A percentile compares a stretch with the other conserved stretches of the same genome.
These are phyloP conservation scores for Emmonsia crescens DNA, from an alignment of 2,329 filamentous ascomycete genomes.

Conservation along the genomic window DNA sequence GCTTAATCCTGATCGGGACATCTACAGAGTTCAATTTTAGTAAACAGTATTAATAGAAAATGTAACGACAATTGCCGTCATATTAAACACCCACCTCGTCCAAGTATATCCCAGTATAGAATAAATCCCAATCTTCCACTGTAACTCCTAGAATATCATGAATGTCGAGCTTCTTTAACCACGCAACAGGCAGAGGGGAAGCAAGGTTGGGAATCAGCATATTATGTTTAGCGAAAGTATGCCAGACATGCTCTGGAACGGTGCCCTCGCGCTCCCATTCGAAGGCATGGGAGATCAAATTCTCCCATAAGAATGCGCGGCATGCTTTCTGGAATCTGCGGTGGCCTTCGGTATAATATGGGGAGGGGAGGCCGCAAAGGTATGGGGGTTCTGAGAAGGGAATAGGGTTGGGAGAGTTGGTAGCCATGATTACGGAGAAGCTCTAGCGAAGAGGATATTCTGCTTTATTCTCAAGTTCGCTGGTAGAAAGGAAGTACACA, in stretches of 20 bases:
- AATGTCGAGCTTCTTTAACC: conserved; percentile 56
- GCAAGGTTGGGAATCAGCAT: conserved; percentile 63
- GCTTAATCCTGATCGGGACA: conserved; percentile 52
- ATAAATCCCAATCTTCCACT: conserved; percentile 63
- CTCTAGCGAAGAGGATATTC: neutral
- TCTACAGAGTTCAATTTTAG: conserved; percentile 28
- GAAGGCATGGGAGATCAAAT: conserved; percentile 51
- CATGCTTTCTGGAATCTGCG: conserved; percentile 56
- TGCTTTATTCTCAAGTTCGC: conserved; percentile 19
- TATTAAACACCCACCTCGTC: conserved; percentile 44
- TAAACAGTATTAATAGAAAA: conserved; percentile 37
- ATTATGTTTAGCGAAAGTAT: conserved; percentile 52
- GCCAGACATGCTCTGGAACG: conserved; percentile 54
- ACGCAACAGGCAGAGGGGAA: conserved; percentile 55
- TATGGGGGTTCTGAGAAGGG: conserved; percentile 67
- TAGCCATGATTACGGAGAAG: conserved; percentile 19
- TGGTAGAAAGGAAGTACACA: neutral
- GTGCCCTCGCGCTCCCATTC: conserved; percentile 60
- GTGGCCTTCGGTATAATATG: conserved; percentile 59
- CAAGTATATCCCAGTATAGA: conserved; percentile 58
- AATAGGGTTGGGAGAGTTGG: conserved; percentile 31
- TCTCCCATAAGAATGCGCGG: conserved; percentile 53
- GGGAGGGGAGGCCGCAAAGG: conserved; percentile 57
- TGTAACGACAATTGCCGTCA: conserved; percentile 34
- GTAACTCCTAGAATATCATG: conserved; percentile 55